Conservation (phyloP, 2,329 filamentous ascomycete species). For the Macrophomina phaseolina region DNA sequence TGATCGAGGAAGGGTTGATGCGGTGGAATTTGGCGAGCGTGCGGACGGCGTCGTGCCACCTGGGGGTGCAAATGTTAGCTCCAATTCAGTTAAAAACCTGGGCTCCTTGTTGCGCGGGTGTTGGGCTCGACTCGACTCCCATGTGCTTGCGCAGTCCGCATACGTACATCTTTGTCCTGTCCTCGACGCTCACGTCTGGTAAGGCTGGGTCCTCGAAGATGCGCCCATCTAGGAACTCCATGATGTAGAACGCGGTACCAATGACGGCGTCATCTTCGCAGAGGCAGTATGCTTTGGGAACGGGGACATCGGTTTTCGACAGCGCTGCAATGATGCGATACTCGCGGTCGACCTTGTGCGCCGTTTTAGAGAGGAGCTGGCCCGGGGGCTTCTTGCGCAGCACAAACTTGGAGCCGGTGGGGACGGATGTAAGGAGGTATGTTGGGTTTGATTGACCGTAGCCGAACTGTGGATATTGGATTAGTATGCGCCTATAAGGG, state of each 20-base stretch:
- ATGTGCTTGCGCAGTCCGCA: background rate
- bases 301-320: constrained; percentile 75
- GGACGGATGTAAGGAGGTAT: constrained; percentile 78
- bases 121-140: background rate
- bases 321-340: constrained; percentile 89
- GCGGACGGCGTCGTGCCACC: constrained; percentile 82
- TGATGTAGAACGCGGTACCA: constrained; percentile 94
- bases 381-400: constrained; percentile 99
- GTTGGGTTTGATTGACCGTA: constrained; percentile 98
- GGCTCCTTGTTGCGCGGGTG: too few species aligned
- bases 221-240: constrained; percentile 92
- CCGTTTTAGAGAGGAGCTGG: constrained; percentile 87
- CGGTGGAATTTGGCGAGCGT: constrained; percentile 87
- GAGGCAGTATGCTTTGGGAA: constrained; percentile 81
- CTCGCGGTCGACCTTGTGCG: constrained; percentile 95
- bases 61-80: constrained; percentile 36
- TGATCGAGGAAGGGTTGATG: constrained; percentile 69
- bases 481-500: background rate
- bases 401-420: constrained; percentile 75
- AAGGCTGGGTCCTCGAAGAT: constrained; percentile 90
- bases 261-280: constrained; percentile 83
- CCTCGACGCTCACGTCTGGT: constrained; percentile 70
- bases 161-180: constrained; percentile 73
- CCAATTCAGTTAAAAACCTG: background rate
- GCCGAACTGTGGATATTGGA: constrained; percentile 69